Evolutionary conservation across 2,329 filamentous ascomycete genomes (phyloP).

Genomic region (Monosporascus ibericus): DNA sequence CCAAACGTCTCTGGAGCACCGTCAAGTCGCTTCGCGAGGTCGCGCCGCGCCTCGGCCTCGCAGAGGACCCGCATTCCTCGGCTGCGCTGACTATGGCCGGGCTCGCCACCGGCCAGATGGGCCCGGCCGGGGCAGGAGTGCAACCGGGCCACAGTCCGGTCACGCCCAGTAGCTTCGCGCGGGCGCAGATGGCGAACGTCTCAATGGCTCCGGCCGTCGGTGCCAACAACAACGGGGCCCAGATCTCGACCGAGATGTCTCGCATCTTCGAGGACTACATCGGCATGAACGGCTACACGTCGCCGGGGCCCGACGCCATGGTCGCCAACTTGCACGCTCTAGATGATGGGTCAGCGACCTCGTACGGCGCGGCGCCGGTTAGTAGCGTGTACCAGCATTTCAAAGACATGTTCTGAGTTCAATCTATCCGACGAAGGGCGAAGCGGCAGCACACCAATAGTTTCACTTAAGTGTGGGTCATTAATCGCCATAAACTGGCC

Average conservation of each 20-base stretch:
- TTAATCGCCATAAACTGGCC: too few species aligned
- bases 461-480: too few species aligned
- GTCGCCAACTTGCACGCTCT: conserved; percentile 1
- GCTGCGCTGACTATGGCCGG: conserved; percentile 52
- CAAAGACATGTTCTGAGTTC: conserved; percentile 21
- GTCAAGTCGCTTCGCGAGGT: conserved; percentile 66
- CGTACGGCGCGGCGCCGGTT: conserved; percentile 2
- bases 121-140: conserved; percentile 4
- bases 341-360: conserved; percentile 1
- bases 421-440: background rate
- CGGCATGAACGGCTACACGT: conserved; percentile 12
- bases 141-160: conserved; percentile 2
- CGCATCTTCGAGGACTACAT: conserved; percentile 38
- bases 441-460: too few species aligned
- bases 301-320: background rate
- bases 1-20: conserved; percentile 67
- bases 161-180: background rate
- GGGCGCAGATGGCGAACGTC: conserved; percentile 6
- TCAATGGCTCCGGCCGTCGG: conserved; percentile 9
- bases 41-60: conserved; percentile 61
- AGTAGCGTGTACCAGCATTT: conserved; percentile 20
- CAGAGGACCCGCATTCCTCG: conserved; percentile 44
- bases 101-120: conserved; percentile 36
- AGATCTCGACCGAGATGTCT: conserved; percentile 49
- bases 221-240: conserved; percentile 35